phyloP scores from a whole-genome alignment of 202 grass and related monocot species.

The Miscanthus sacchariflorus region DNA sequence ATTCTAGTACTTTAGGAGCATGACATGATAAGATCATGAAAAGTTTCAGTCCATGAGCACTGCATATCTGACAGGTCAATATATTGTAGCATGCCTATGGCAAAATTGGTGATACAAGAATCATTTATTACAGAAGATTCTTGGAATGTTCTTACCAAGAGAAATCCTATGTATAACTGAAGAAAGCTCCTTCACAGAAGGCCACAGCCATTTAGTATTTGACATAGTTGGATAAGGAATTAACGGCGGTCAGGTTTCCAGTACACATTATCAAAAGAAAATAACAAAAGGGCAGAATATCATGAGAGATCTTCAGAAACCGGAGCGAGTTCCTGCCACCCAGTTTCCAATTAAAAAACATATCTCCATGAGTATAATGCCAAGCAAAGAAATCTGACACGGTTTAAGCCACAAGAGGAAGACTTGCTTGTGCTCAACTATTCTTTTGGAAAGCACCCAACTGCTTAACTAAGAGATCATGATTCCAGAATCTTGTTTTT shows the following conservation, averaged over 20 bases:
- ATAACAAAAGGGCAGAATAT: conserved; percentile 29
- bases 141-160: conserved; percentile 58
- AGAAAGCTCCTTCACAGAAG: conserved; percentile 21
- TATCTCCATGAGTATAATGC: conserved; percentile 37
- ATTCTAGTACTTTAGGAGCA: background rate
- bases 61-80: conserved; percentile 48
- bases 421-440: conserved; percentile 47
- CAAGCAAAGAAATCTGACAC: conserved; percentile 20
- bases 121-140: conserved; percentile 59
- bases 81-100: conserved; percentile 45
- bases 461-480: conserved; percentile 35
- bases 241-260: conserved; percentile 35
- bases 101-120: conserved; percentile 50
- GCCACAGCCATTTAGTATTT: conserved; percentile 41
- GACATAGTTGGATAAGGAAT: conserved; percentile 40
- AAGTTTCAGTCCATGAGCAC: conserved; percentile 15
- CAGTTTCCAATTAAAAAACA: conserved; percentile 16
- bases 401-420: conserved; percentile 40
- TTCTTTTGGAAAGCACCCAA: conserved; percentile 34
- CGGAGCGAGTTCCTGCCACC: background rate
- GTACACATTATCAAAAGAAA: conserved; percentile 39
- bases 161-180: conserved; percentile 51
- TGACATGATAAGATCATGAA: conserved; percentile 30
- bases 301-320: conserved; percentile 31
- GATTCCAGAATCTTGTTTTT: background rate